These are phyloP conservation scores for Rhodamnia rubescens DNA, from an alignment of 345 rosid genomes.

Conservation along the genomic window DNA sequence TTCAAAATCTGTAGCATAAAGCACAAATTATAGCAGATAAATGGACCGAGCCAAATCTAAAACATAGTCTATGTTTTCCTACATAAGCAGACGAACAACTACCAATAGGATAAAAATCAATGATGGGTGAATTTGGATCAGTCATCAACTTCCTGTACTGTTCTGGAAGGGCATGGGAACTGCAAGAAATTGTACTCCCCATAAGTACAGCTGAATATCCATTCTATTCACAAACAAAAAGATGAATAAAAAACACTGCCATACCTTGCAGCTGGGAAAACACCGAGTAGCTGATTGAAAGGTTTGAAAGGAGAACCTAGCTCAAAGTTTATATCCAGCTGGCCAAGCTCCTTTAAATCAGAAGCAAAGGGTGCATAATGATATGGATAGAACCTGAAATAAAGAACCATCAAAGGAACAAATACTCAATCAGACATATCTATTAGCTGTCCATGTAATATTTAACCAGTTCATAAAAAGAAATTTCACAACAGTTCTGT, in stretches of 20 bases:
- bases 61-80: not conserved
- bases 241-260: not conserved
- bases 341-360: conserved; percentile 71
- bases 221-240: not conserved
- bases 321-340: conserved; percentile 59
- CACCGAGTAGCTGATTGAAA: conserved; percentile 87
- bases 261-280: conserved; percentile 93
- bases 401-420: not conserved
- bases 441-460: not conserved
- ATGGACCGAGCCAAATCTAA: not conserved
- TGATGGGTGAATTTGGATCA: conserved; percentile 70
- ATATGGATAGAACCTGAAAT: conserved; percentile 87
- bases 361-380: conserved; percentile 99
- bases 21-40: not conserved
- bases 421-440: not conserved
- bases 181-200: conserved; percentile 20
- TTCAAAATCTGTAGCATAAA: conserved; percentile 56
- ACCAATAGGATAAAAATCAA: conserved; percentile 87
- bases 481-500: not conserved
- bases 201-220: not conserved
- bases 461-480: not conserved
- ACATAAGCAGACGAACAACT: conserved; percentile 6
- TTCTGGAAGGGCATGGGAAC: conserved; percentile 92
- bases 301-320: conserved; percentile 83
- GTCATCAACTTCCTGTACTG: conserved; percentile 73